Evolutionary conservation across 768 basidiomycete species (phyloP), one percentile per base, ranked within the genome.

Genomic region (Pleurotus cornucopiae): DNA sequence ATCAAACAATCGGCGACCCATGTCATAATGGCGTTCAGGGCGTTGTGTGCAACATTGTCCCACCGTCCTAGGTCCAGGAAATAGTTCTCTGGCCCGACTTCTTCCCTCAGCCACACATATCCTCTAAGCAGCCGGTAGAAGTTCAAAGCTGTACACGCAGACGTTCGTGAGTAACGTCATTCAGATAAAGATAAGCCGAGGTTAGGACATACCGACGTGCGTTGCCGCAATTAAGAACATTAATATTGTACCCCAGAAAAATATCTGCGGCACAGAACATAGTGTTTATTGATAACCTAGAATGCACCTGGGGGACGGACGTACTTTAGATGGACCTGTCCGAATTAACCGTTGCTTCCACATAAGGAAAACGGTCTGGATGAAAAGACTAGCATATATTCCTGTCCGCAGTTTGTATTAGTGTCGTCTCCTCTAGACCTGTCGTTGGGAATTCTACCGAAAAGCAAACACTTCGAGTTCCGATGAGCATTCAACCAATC

Each of bases 1-100:
- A 61, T 56, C 4, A 65, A 41, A n/a, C 57, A 54, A 49, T 65
- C 62, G 12, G 54, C 62, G n/a, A 60, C 40, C 62, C 62, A 65
- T n/a, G 59, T 65, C 18, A 58, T 56, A 34, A 62, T 34, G 12
- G 57, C 59, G 18, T 57, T 57, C 6, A 62, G 34, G 21, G 61
- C 44, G 26, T 60, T 57, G 37, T 63, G 61, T 12, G 60, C 54
- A 9, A 62, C 55, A 13, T 60, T 63, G 20, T 63, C 62, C 64
- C 64, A 65, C 51, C 57, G 57, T 26, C 46, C 49, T n/a, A 57
- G 49, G 40, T 65, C 57, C 11, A 56, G 43, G 38, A 65, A 58
- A 37, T 62, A 62, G 12, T 21, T n/a, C 6, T 48, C 49, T 11
- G 62, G 47, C 4, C 58, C 55, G n/a, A 55, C 45, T 3, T 38